Evolutionary conservation across 148 eudicot species (phyloP).

Genomic region (Bassia scoparia): DNA sequence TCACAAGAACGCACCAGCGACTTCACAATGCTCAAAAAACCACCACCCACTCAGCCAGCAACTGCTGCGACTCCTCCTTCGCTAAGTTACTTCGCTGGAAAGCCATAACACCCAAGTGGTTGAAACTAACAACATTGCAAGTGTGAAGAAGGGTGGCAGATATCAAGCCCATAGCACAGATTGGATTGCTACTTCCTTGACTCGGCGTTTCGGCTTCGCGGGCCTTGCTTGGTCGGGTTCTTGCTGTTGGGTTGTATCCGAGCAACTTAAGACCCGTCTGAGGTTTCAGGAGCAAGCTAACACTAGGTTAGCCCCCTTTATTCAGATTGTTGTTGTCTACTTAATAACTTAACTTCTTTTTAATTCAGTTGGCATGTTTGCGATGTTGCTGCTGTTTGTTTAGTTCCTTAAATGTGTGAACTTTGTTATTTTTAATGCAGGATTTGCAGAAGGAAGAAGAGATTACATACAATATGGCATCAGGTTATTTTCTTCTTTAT

Average conservation of each 20-base stretch:
- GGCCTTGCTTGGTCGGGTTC: constrained; percentile 84
- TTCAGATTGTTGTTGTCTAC: no score
- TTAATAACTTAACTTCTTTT: no score
- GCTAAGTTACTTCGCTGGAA: constrained; percentile 30
- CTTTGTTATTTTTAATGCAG: no score
- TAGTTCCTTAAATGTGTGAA: no score
- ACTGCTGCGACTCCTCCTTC: constrained; percentile 18
- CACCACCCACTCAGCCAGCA: constrained; percentile 35
- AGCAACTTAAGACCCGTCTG: constrained; percentile 75
- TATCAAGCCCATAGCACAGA: constrained; percentile 46
- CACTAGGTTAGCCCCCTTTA: constrained; percentile 40
- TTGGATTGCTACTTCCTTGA: constrained; percentile 72
- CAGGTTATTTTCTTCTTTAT: constrained; percentile 33
- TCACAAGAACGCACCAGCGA: constrained; percentile 27
- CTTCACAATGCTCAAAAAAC: constrained; percentile 29
- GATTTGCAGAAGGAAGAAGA: constrained; percentile 66
- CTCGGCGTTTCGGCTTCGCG: constrained; percentile 82
- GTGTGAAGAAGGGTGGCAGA: constrained; percentile 13
- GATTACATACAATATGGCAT: constrained; percentile 74
- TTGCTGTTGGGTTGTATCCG: constrained; percentile 76
- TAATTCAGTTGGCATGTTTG: no score
- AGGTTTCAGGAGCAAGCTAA: constrained; percentile 66
- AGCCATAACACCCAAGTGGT: constrained; percentile 26
- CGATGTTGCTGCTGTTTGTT: no score
- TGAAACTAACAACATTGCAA: constrained; percentile 1